Base-by-base conservation (phyloP, 169 alveolate species). In the Eimeria praecox region DNA sequence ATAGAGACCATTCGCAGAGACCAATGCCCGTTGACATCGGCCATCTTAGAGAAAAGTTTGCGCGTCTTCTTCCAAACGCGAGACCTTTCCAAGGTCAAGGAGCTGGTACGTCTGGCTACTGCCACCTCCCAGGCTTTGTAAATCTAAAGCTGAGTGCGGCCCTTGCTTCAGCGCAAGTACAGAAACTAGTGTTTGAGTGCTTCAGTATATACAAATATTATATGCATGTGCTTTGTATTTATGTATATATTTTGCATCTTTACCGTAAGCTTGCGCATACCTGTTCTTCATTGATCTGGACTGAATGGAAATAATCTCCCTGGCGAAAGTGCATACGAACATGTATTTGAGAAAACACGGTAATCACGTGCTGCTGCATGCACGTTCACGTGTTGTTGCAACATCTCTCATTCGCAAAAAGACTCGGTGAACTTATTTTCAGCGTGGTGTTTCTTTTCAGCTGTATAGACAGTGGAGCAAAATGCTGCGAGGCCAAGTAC, bases 1-100 rank as follows among this genome's bases (percentile, higher is more conserved):
- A 86, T 95, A 14, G 97, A 95, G 95, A 71, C 97, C 46, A 78
- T 95, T 71, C 90, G 97, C 46, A 66, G 96, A 12, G 97, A 95
- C 69, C 96, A 93, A 91, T 85, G 96, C 46, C 95, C 96, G 10
- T 69, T 85, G 33, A 95, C 97, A n/a, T 77, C 95, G 35, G 83
- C 94, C 30, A 35, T 95, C 20, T 33, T 95, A 85, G 97, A 95
- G 91, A 44, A 88, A n/a, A 75, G 89, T 35, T 56, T 95, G 75
- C 88, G 89, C 38, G 49, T 40, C 59, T 80, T 95, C 71, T 95
- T 95, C 75, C 56, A n/a, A 56, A 73, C 96, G 54, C 75, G 94
- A 14, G 95, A 95, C 62, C 95, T 95, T 52, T 75, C 93, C 30
- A 69, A 64, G 44, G 95, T 95, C 69, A 95, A 95, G 77, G 62